phyloP scores from a whole-genome alignment of 345 rosid species.

The Euphorbia peplus region DNA sequence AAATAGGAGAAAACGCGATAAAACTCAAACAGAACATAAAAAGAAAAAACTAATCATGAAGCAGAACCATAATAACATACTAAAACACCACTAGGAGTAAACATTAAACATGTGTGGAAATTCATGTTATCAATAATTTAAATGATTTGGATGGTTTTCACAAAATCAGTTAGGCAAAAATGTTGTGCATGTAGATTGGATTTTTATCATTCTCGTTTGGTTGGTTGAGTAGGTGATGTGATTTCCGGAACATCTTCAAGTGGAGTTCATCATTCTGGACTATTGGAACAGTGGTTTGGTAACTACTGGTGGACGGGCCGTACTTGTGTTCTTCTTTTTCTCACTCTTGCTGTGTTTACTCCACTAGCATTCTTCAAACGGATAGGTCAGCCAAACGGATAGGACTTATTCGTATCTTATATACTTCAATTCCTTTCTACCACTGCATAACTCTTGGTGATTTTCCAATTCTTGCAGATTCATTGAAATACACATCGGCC shows the following conservation, averaged over 20 bases:
- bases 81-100: no score
- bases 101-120: no score
- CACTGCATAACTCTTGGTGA: neutral
- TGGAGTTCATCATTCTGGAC: constrained; percentile 67
- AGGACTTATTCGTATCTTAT: no score
- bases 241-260: constrained; percentile 68
- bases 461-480: constrained; percentile 51
- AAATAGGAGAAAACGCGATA: no score
- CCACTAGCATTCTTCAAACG: constrained; percentile 73
- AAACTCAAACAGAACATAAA: no score
- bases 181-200: no score
- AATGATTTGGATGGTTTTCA: neutral
- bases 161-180: neutral
- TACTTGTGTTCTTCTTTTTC: constrained; percentile 47
- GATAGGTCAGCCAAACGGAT: constrained; percentile 48
- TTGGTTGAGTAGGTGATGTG: constrained; percentile 45
- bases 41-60: no score
- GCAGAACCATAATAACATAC: no score
- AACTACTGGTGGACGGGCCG: constrained; percentile 71
- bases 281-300: constrained; percentile 85
- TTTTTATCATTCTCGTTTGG: no score
- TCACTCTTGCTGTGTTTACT: constrained; percentile 56
- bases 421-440: no score
- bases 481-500: constrained; percentile 74
- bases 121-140: neutral